Base-by-base conservation (phyloP, 2,329 filamentous ascomycete genomes). In the Penicillium sp. region DNA sequence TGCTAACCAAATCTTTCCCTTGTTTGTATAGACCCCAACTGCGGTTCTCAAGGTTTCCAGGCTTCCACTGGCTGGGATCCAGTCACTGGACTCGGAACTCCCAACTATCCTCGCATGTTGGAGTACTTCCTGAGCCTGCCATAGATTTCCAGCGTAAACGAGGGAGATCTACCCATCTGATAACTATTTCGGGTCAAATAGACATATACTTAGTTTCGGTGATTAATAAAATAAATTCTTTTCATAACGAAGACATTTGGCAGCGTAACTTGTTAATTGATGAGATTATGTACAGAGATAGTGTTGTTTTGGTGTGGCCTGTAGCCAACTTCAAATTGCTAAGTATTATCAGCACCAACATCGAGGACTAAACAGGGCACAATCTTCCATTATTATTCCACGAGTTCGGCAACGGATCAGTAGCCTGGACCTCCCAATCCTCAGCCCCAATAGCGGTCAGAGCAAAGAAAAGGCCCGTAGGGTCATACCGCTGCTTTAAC, bases 401-500 rank as follows among this genome's bases (percentile, higher is more conserved):
- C 11, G 20, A 23, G 28, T 38, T 35, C 8, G 28, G 47, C 6
- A 49, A 38, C 12, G 20, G 47, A 35, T 49, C 12, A 49, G 30
- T 35, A 21, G 23, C 30, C n/a, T 49, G 28, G 28, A 55, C 18
- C 30, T 55, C 35, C 52, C 46, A 55, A 26, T 48, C 35, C 46
- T 49, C 46, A 33, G 38, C 16, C 9, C 46, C 35, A 21, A 50
- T 46, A 21, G 33, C 47, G 23, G 46, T 28, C 35, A 48, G 30
- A 5, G 33, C 47, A 47, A 47, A 76, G 61, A 77, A 76, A 48
- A 76, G 59, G 26, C 67, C 66, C 0, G 67, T 49, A 8, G 75
- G 75, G 60, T 78, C 77, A 61, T 72, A 77, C 55, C 72, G 72
- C 9, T 65, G 59, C 68, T 78, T 78, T 40, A 78, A 64, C 14